These are phyloP conservation scores for Macrolepiota dolichaula DNA, from an alignment of 768 basidiomycete species.

Conservation along the genomic window DNA sequence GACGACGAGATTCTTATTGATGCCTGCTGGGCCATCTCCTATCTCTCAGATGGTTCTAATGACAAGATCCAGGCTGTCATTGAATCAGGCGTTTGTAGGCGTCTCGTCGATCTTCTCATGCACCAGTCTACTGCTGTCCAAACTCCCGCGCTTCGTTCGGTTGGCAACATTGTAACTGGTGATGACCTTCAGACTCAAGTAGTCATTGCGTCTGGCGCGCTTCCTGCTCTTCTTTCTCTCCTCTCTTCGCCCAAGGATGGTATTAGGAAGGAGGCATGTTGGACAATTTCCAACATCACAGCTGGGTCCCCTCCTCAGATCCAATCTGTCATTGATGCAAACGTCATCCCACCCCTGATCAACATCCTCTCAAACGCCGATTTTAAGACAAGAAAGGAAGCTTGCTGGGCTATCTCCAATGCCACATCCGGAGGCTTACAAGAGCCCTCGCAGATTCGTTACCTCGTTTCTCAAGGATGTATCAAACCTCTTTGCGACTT, in stretches of 20 bases:
- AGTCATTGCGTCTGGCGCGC: constrained; percentile 95
- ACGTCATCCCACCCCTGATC: constrained; percentile 96
- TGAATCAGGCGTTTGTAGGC: constrained; percentile 95
- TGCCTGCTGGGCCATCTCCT: constrained; percentile 99
- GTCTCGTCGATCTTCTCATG: constrained; percentile 96
- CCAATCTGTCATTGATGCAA: constrained; percentile 95
- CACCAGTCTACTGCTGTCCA: constrained; percentile 93
- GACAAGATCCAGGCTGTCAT: constrained; percentile 99
- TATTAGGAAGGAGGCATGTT: constrained; percentile 98
- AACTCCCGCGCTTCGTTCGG: constrained; percentile 95
- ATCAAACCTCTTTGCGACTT: constrained; percentile 98
- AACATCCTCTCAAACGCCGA: constrained; percentile 97
- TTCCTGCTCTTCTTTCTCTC: constrained; percentile 89
- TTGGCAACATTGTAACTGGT: constrained; percentile 98
- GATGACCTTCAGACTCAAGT: constrained; percentile 99
- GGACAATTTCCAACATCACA: constrained; percentile 99
- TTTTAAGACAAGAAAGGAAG: constrained; percentile 99
- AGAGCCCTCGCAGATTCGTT: constrained; percentile 95
- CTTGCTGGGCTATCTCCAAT: constrained; percentile 99
- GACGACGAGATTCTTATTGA: constrained; percentile 99
- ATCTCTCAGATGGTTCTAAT: constrained; percentile 97
- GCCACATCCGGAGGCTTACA: constrained; percentile 97
- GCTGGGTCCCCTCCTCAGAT: constrained; percentile 97
- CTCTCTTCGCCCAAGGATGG: constrained; percentile 97
- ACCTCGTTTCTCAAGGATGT: constrained; percentile 96